Base-by-base conservation (phyloP, 129 eudicot genomes). In the Calendula officinalis region DNA sequence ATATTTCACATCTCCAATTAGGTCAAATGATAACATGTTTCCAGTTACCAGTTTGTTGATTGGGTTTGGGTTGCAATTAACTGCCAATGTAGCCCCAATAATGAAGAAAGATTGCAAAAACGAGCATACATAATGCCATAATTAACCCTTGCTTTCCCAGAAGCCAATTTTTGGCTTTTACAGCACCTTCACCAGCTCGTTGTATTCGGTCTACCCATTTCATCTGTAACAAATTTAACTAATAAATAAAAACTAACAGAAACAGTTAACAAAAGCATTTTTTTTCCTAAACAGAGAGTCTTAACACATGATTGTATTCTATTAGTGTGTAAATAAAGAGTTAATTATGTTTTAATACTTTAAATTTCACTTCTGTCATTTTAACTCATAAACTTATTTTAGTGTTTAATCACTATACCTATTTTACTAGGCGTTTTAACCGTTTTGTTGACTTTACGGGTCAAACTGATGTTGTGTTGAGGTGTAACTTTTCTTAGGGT, bases 151-250 rank as follows among this genome's bases (percentile, higher is more conserved):
- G 84, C 72, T 77, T 86, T 30, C 99, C 99, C 64, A 92, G 71
- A 3, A 92, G 75, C 89, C 85, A 92, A 63, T 86, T 89, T 70
- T 94, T 88, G n/a, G 97, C 81, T 78, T 80, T 94, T 81, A 62
- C 75, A 22, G 88, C 99, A 49, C 85, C 82, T 69, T 88, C 95
- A 9, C 79, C 90, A 3, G 82, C 95, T 39, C 92, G 62, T 68
- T 86, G 97, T 60, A 83, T 41, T 56, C 89, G 68, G 69, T 94
- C 96, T 3, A 95, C 97, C 99, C 99, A 94, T 49, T 70, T 84
- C 96, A 94, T 88, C 99, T 94, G 80, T 59, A 74, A 42, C 53
- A 60, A 13, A 36, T 35, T 47, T 3, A 57, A 51, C 11, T 52
- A 53, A 7, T 13, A 11, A 36, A 37, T 8, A 22, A 67, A 15